Evolutionary conservation across 2,329 filamentous ascomycete genomes (phyloP).

Genomic region (Colletotrichum cereale): DNA sequence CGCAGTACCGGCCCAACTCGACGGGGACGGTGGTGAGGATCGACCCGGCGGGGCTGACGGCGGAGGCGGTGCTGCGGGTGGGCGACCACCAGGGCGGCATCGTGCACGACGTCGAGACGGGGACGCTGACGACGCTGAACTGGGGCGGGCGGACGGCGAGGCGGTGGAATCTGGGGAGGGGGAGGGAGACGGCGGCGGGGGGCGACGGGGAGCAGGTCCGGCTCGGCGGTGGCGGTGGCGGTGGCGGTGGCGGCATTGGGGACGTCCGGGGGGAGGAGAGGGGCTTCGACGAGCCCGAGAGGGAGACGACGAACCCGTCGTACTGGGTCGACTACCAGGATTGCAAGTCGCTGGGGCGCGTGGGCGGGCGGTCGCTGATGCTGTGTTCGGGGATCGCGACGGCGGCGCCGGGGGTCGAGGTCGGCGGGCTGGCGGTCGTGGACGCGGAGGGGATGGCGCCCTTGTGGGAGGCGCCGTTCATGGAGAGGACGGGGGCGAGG

Average conservation of each 20-base stretch:
- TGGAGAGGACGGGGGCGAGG: constrained; percentile 51
- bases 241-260: background rate
- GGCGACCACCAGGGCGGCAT: constrained; percentile 61
- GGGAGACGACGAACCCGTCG: constrained; percentile 52
- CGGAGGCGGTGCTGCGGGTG: constrained; percentile 51
- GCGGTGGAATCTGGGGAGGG: constrained; percentile 49
- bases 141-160: constrained; percentile 60
- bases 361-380: constrained; percentile 57
- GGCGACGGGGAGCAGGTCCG: constrained; percentile 15
- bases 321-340: constrained; percentile 64
- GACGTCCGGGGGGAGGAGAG: background rate
- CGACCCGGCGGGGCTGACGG: constrained; percentile 52
- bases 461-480: constrained; percentile 59
- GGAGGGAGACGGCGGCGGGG: too few species aligned
- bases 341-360: constrained; percentile 62
- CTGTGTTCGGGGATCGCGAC: constrained; percentile 61
- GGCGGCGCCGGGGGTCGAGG: constrained; percentile 46
- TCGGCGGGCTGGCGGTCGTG: constrained; percentile 62
- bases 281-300: constrained; percentile 44
- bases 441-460: constrained; percentile 59
- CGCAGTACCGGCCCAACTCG: constrained; percentile 61
- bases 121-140: constrained; percentile 56
- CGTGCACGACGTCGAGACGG: constrained; percentile 54
- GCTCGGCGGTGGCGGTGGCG: constrained; percentile 47
- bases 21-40: constrained; percentile 57